These are phyloP conservation scores for Metschnikowia bowlesiae DNA, from an alignment of 805 yeast species.

Conservation along the genomic window DNA sequence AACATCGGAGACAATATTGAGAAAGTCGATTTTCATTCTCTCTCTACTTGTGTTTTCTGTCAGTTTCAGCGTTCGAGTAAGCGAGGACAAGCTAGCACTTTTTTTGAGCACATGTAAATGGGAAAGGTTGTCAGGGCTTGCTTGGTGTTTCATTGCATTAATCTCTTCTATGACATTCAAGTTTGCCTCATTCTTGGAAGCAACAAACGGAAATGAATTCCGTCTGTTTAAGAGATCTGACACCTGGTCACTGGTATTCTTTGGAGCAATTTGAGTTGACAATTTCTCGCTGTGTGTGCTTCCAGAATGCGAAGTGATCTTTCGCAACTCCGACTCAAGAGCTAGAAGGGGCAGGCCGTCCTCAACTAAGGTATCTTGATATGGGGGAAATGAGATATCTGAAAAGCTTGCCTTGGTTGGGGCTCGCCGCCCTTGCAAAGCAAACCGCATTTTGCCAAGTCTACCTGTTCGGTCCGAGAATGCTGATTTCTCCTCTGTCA, in stretches of 20 bases:
- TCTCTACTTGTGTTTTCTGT: constrained; percentile 6
- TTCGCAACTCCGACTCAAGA: constrained; percentile 10
- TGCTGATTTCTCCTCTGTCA: constrained; percentile 13
- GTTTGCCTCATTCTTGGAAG: constrained; percentile 16
- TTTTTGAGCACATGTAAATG: constrained; percentile 3
- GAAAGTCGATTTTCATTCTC: constrained; percentile 6
- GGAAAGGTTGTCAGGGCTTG: background rate
- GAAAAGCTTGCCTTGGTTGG: background rate
- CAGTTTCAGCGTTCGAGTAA: constrained; percentile 13
- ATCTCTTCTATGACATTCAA: constrained; percentile 20
- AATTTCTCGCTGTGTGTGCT: background rate
- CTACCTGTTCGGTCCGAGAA: constrained; percentile 28
- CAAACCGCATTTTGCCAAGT: constrained; percentile 31
- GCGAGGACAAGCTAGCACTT: constrained; percentile 23
- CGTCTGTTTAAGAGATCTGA: constrained; percentile 25
- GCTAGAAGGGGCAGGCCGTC: background rate
- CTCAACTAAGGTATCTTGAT: background rate
- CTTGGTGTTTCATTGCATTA: constrained; percentile 6
- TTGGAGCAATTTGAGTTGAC: background rate
- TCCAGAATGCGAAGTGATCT: constrained; percentile 1
- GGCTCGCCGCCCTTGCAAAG: constrained; percentile 23
- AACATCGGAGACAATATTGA: background rate
- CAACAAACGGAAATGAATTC: constrained; percentile 29
- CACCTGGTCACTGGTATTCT: background rate
- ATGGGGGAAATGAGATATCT: background rate